These are phyloP conservation scores for Lasiodiplodia hormozganensis DNA, from an alignment of 2,329 filamentous ascomycete species.

Conservation along the genomic window DNA sequence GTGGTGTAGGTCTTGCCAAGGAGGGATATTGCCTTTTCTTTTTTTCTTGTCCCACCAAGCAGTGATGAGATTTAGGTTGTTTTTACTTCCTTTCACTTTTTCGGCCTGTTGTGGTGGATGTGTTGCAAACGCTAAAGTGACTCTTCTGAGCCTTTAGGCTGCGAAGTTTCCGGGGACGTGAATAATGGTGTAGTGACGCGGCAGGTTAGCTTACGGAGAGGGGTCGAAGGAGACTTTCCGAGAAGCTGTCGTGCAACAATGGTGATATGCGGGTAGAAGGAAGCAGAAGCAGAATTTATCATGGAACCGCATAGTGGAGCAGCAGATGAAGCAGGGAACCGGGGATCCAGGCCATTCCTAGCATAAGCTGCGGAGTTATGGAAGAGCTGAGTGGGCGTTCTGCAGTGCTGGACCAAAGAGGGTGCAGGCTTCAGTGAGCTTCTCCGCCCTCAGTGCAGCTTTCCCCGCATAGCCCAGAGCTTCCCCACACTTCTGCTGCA, in stretches of 20 bases:
- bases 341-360: not conserved
- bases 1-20: not conserved
- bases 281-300: not conserved
- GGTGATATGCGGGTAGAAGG: not conserved
- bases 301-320: not conserved
- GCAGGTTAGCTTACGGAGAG: not conserved
- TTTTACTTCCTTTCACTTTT: not conserved
- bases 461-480: conserved; percentile 24
- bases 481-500: conserved; percentile 21
- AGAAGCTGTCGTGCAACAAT: not conserved
- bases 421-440: conserved; percentile 11
- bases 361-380: conserved; percentile 19
- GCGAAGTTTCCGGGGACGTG: not conserved
- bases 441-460: conserved; percentile 9
- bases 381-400: conserved; percentile 3
- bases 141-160: no score
- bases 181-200: not conserved
- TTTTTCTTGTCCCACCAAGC: not conserved
- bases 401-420: not conserved
- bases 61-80: not conserved
- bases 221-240: not conserved
- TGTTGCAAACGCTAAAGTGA: no score
- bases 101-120: no score
- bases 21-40: no score
- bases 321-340: not conserved